These are phyloP conservation scores for Lyophyllum semitale DNA, from an alignment of 768 basidiomycete species.

Conservation along the genomic window DNA sequence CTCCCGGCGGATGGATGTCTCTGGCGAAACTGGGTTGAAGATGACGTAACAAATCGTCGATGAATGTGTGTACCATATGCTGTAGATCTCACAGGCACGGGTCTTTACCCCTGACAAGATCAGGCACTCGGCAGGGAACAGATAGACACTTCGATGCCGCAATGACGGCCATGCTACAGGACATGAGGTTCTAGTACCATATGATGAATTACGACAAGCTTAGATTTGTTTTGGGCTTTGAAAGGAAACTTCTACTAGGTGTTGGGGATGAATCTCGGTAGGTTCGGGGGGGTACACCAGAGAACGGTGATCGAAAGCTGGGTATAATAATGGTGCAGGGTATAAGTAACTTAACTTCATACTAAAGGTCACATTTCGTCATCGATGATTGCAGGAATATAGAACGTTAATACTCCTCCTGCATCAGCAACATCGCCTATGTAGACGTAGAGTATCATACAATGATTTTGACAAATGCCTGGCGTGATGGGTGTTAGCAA, in stretches of 20 bases:
- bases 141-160: not conserved
- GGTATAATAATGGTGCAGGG: conserved; percentile 1
- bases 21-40: conserved; percentile 9
- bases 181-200: too few relatives aligned
- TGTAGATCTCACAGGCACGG: not conserved
- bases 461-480: conserved; percentile 85
- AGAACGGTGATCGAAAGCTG: not conserved
- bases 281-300: too few relatives aligned
- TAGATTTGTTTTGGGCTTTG: too few relatives aligned
- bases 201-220: too few relatives aligned
- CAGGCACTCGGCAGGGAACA: not conserved
- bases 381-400: conserved; percentile 78
- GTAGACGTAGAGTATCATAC: conserved; percentile 87
- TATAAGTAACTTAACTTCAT: not conserved
- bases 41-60: not conserved
- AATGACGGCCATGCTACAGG: too few relatives aligned
- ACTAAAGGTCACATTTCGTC: conserved; percentile 36
- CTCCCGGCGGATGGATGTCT: conserved; percentile 5
- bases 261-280: too few relatives aligned
- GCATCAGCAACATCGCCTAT: conserved; percentile 79
- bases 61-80: not conserved
- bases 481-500: not conserved
- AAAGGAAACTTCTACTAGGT: too few relatives aligned
- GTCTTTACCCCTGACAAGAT: not conserved
- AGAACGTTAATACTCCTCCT: conserved; percentile 86